These are phyloP conservation scores for Saccharomycopsis selenospora DNA, from an alignment of 805 yeast genomes.

Conservation along the genomic window DNA sequence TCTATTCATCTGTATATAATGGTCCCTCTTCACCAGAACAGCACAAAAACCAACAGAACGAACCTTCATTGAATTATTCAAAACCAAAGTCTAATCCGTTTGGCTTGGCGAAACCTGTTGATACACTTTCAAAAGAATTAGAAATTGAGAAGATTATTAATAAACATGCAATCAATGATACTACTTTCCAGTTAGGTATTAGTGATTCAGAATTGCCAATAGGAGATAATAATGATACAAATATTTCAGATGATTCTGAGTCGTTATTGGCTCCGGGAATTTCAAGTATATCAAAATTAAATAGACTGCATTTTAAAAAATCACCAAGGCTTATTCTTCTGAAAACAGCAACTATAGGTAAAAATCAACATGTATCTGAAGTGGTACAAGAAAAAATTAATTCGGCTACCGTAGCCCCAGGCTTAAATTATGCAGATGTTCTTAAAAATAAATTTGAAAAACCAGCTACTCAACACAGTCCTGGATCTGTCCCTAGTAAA, in stretches of 20 bases:
- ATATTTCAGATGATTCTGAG: background rate
- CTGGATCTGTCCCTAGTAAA: background rate
- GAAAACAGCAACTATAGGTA: constrained; percentile 1
- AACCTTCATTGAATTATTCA: background rate
- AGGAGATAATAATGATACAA: background rate
- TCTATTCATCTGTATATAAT: no score
- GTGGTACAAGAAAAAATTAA: background rate
- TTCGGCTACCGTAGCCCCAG: constrained; percentile 9
- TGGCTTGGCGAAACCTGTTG: constrained; percentile 44
- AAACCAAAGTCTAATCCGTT: constrained; percentile 35
- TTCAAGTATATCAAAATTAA: background rate
- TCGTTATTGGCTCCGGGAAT: background rate
- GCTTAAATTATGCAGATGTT: constrained; percentile 12
- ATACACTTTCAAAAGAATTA: constrained; percentile 34
- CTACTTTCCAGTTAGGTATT: constrained; percentile 18
- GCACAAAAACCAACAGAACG: background rate
- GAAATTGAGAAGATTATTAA: constrained; percentile 29
- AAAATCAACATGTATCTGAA: background rate
- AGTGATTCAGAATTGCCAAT: background rate
- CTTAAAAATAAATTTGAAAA: constrained; percentile 2
- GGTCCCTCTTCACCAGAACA: background rate
- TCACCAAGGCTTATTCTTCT: constrained; percentile 3
- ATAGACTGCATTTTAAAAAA: background rate
- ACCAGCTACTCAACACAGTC: background rate
- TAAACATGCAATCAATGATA: constrained; percentile 17